phyloP scores from a whole-genome alignment of 345 rosid species.

The Triadica sebifera region DNA sequence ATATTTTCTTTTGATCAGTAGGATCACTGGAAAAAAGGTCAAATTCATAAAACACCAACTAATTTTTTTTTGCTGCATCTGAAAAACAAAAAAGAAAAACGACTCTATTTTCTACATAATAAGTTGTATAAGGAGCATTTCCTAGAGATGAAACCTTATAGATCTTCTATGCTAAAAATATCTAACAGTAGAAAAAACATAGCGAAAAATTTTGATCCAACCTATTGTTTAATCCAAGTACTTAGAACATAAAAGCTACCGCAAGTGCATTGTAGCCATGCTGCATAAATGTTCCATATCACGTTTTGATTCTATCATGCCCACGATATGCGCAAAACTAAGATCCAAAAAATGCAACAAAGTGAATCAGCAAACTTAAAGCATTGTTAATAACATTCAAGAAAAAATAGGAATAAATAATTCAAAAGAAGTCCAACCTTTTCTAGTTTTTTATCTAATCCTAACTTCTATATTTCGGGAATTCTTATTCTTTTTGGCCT shows the following conservation, averaged over 20 bases:
- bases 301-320: background rate
- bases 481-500: conserved; percentile 92
- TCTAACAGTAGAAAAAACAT: no score
- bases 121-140: no score
- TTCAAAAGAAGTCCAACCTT: conserved; percentile 48
- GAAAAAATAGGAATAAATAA: background rate
- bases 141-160: no score
- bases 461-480: conserved; percentile 94
- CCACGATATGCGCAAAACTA: background rate
- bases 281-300: background rate
- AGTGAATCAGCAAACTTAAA: background rate
- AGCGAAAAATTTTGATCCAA: no score
- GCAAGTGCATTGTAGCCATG: background rate
- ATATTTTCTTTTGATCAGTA: background rate
- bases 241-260: background rate
- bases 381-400: conserved; percentile 1
- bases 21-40: conserved; percentile 1
- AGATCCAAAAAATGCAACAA: background rate
- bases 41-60: no score
- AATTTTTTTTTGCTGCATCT: no score
- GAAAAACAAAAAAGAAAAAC: background rate
- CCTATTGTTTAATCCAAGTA: background rate
- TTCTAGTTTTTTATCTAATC: conserved; percentile 81
- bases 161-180: no score
- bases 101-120: no score